Evolutionary conservation across 129 eudicot species (phyloP), one percentile per base, ranked within the genome.

Genomic region (Erigeron canadensis): DNA sequence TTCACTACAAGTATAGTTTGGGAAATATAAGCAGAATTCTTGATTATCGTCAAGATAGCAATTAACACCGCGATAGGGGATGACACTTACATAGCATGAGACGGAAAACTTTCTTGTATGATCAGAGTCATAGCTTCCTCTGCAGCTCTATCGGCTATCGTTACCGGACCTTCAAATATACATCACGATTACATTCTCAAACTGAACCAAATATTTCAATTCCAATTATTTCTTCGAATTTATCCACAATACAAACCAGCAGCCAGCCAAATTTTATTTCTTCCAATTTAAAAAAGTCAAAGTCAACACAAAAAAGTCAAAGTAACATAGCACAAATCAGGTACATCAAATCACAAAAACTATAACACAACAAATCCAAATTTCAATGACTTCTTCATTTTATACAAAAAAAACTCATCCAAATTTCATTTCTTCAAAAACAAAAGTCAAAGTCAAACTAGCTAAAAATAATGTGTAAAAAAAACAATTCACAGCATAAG

Each of bases 71-170:
- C n/a, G n/a, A n/a, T n/a, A n/a, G n/a, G n/a, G n/a, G n/a, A n/a
- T n/a, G 55, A 9, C 71, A 76, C 95, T 85, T 76, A 94, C 98
- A 94, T 87, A 74, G 96, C 98, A 79, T 94, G 96, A 72, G 85
- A 70, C 77, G 98, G 93, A 60, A 89, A 82, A 64, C 69, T 79
- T 72, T 87, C 81, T 62, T 70, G 69, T 2, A 94, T 74, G 22
- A 94, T 81, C 8, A 83, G 75, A 51, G 79, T 82, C 98, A 94
- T 93, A 3, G 98, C 72, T 70, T 81, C 92, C 85, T 93, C 98
- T 22, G 96, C 96, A 73, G 86, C 89, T 77, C 72, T 87, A 86
- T 94, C 96, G 80, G 95, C 98, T 68, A 94, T 84, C 6, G 98
- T 94, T 79, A 94, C 98, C 23, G 98, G 98, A 87, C 96, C 98